A percentile compares a stretch with the other conserved stretches of the same genome.
Evolutionary conservation across 148 eudicot species (phyloP).

Genomic region (Fagopyrum esculentum): DNA sequence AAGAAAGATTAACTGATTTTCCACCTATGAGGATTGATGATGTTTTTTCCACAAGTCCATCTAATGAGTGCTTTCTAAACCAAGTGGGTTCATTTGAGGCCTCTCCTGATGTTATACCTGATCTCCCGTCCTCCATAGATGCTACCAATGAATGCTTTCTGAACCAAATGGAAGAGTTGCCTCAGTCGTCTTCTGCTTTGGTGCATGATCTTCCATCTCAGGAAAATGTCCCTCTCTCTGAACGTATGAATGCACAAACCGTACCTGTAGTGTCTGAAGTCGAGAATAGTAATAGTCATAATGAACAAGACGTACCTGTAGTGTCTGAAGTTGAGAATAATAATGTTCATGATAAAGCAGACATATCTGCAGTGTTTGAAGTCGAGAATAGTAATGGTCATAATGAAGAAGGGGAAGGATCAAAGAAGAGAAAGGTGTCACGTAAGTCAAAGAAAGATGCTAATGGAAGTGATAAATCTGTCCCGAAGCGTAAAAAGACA

Average conservation of each 20-base stretch:
- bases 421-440: constrained; percentile 24
- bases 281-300: constrained; percentile 13
- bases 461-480: constrained; percentile 14
- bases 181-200: background rate
- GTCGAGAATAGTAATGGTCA: constrained; percentile 22
- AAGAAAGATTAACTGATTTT: constrained; percentile 23
- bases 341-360: no score
- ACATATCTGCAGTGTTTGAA: background rate
- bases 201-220: background rate
- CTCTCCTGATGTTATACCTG: constrained; percentile 10
- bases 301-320: background rate
- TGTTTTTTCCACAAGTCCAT: constrained; percentile 22
- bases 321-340: background rate
- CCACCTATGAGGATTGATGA: constrained; percentile 27
- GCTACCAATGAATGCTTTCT: constrained; percentile 3
- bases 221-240: background rate
- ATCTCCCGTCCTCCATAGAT: constrained; percentile 1
- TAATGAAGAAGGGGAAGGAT: constrained; percentile 24
- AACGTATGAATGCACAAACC: background rate
- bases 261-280: constrained; percentile 12
- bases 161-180: constrained; percentile 16
- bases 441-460: constrained; percentile 32
- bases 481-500: constrained; percentile 29
- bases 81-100: constrained; percentile 17
- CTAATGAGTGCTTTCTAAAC: constrained; percentile 24